Evolutionary conservation across 177 flowering plant species (phyloP), one percentile per base, ranked within the genome.

Genomic region (Vitis hybrid): DNA sequence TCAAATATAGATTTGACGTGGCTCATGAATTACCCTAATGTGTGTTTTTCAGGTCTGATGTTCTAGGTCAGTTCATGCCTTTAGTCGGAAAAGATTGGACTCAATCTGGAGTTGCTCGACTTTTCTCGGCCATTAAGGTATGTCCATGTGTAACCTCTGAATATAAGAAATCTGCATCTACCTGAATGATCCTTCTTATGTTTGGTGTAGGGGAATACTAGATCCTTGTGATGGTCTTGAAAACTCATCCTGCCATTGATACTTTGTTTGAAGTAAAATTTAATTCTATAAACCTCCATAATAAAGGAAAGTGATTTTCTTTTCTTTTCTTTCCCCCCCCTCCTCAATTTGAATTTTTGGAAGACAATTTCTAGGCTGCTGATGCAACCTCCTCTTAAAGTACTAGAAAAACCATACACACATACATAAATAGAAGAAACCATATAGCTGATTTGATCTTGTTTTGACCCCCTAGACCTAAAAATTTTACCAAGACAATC

Each of bases 21-120:
- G 24, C 20, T 18, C 38, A 28, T 68, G 20, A 14, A 20, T 53
- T 62, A 33, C 57, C 18, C 69, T 56, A 31, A 62, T 73, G 24
- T 65, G 52, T 74, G 6, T 60, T 51, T 78, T 77, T 72, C 82
- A 95, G 98, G 83, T 95, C 99, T 60, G 99, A 95, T 85, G 99
- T 95, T 75, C 86, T 95, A 50, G 99, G 99, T 33, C 99, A 95
- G 69, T 89, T 95, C 79, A 95, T 95, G 99, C 99, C 99, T 70
- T 83, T 95, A 74, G 97, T 95, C 74, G 99, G 98, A 65, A 95
- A 81, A 79, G 99, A 95, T 74, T 95, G 99, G 99, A 78, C 95
- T 8, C 99, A 95, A 67, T 89, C 90, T 80, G 99, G 99, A 33
- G 97, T 95, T 28, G 92, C 98, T 70, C 85, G 77, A n/a, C 92